Conservation (phyloP, 441 rosid genomes). For the Gossypium aridum region DNA sequence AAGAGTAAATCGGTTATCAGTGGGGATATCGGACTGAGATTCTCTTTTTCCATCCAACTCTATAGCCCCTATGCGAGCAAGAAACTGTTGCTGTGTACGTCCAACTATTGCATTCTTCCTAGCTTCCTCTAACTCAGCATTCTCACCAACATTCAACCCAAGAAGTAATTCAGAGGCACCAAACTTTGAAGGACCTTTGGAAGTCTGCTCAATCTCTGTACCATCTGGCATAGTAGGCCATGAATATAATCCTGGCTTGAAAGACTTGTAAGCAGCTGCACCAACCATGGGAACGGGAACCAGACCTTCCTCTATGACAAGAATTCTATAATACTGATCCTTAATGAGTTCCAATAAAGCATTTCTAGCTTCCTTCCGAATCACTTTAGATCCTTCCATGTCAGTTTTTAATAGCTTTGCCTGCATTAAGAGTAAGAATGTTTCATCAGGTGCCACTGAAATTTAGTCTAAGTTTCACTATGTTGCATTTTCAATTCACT, state of each 20-base stretch:
- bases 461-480: neutral
- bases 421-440: conserved; percentile 29
- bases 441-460: neutral
- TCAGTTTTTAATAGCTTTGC: conserved; percentile 49
- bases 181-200: conserved; percentile 48
- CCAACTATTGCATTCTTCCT: conserved; percentile 69
- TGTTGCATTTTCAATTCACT: neutral
- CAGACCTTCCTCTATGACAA: conserved; percentile 80
- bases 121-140: conserved; percentile 52
- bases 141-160: conserved; percentile 48
- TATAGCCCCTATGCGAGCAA: conserved; percentile 73
- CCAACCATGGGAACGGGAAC: conserved; percentile 76
- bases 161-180: conserved; percentile 75
- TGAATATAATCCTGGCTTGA: conserved; percentile 56
- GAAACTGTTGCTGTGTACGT: conserved; percentile 66
- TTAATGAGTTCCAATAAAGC: conserved; percentile 74
- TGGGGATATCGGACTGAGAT: conserved; percentile 28
- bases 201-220: conserved; percentile 43
- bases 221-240: conserved; percentile 85
- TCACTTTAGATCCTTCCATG: conserved; percentile 40
- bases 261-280: conserved; percentile 60
- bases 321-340: conserved; percentile 62
- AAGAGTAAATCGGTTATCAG: conserved; percentile 38
- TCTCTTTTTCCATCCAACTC: conserved; percentile 53
- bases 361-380: conserved; percentile 64